Evolutionary conservation across 129 eudicot species (phyloP).

Genomic region (Flaveria sonorensis): DNA sequence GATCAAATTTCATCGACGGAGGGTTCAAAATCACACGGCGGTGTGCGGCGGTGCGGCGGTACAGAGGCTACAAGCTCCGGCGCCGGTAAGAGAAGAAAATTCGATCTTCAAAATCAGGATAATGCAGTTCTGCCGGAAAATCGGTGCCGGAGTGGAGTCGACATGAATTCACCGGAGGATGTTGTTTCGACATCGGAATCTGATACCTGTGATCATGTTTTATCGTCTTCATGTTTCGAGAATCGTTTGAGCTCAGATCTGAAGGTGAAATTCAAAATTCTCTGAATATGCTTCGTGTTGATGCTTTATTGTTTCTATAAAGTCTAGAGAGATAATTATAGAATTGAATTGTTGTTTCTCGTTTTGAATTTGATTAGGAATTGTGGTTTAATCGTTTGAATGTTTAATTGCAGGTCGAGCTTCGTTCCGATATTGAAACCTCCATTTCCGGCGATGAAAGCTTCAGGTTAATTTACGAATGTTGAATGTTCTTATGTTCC

Average conservation of each 20-base stretch:
- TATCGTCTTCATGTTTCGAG: slow-evolving; percentile 22
- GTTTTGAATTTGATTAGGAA: not conserved
- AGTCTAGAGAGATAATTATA: not conserved
- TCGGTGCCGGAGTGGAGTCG: slow-evolving; percentile 21
- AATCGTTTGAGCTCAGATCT: slow-evolving; percentile 37
- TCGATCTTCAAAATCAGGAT: slow-evolving; percentile 25
- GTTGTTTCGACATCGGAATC: slow-evolving; percentile 41
- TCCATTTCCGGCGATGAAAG: slow-evolving; percentile 36
- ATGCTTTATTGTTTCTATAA: not conserved
- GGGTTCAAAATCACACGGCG: slow-evolving; percentile 26
- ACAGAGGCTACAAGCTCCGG: slow-evolving; percentile 33
- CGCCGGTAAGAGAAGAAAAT: slow-evolving; percentile 41
- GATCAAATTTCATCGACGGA: slow-evolving; percentile 33
- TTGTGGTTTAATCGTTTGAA: slow-evolving; percentile 18
- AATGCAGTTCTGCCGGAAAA: slow-evolving; percentile 24
- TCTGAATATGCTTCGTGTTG: not conserved
- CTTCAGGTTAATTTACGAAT: slow-evolving; percentile 55
- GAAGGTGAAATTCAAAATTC: slow-evolving; percentile 27
- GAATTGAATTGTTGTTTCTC: slow-evolving; percentile 10
- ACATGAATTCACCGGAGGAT: slow-evolving; percentile 15
- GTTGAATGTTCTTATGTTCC: not conserved
- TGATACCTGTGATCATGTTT: slow-evolving; percentile 21
- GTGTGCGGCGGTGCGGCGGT: slow-evolving; percentile 27
- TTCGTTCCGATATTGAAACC: slow-evolving; percentile 44
- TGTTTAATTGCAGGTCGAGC: slow-evolving; percentile 45